Evolutionary conservation across 2,329 filamentous ascomycete genomes (phyloP).

Genomic region (Beauveria brongniartii): DNA sequence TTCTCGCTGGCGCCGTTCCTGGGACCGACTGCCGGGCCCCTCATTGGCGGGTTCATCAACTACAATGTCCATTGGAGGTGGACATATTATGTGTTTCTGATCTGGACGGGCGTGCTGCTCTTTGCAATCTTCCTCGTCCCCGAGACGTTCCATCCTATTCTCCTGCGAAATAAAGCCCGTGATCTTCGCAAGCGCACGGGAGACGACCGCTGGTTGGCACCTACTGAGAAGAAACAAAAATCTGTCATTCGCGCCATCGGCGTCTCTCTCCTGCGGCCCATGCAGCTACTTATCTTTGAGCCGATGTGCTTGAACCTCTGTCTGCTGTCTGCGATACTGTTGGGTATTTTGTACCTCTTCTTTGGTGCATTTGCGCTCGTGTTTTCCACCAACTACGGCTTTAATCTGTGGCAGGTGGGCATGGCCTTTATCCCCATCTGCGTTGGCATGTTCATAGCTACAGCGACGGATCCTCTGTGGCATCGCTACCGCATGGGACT

Average conservation of each 20-base stretch:
- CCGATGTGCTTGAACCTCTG: slow-evolving; percentile 82
- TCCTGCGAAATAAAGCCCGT: slow-evolving; percentile 65
- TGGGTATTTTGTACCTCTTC: slow-evolving; percentile 84
- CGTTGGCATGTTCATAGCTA: slow-evolving; percentile 57
- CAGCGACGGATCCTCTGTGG: slow-evolving; percentile 60
- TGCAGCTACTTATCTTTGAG: slow-evolving; percentile 71
- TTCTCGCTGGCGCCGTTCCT: slow-evolving; percentile 61
- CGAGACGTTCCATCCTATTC: slow-evolving; percentile 76
- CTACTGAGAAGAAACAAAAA: slow-evolving; percentile 63
- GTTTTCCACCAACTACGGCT: slow-evolving; percentile 65
- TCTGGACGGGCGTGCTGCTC: slow-evolving; percentile 65
- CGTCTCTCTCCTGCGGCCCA: slow-evolving; percentile 57
- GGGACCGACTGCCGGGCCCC: slow-evolving; percentile 50
- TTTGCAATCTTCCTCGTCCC: slow-evolving; percentile 63
- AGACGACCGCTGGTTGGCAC: slow-evolving; percentile 67
- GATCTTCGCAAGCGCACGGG: slow-evolving; percentile 65
- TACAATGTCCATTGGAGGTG: slow-evolving; percentile 66
- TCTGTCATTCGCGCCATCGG: slow-evolving; percentile 57
- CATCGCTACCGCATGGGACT: slow-evolving; percentile 49
- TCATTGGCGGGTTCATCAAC: slow-evolving; percentile 76
- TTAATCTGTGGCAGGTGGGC: slow-evolving; percentile 74
- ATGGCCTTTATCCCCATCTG: slow-evolving; percentile 67
- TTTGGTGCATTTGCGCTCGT: slow-evolving; percentile 82
- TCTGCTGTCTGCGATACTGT: slow-evolving; percentile 72
- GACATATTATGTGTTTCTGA: slow-evolving; percentile 78